Base-by-base conservation (phyloP, 805 yeast genomes). In the Zygoascus biomembranicola region DNA sequence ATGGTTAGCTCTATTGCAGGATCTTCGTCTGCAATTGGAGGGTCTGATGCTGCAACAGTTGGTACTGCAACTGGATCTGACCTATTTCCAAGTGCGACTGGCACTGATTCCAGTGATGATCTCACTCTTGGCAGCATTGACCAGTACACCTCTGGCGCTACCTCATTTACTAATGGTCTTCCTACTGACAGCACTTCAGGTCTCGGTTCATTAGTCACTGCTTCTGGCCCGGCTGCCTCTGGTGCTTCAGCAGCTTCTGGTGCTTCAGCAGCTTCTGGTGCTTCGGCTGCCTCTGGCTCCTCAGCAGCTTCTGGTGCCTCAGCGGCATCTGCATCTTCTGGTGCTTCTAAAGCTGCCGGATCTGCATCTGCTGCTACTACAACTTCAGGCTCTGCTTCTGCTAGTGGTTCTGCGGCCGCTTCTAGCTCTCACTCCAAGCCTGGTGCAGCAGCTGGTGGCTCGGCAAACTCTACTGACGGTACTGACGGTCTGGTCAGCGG, bases 291-390 rank as follows among this genome's bases (percentile, higher is more conserved):
- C 8, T 20, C 45, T 42, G 26, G 14, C 10, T 52, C 51, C 31
- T 32, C 49, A 14, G 56, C 51, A 19, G 52, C 45, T 11, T 14
- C 53, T 32, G 52, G 50, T 44, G 55, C 50, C 26, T 35, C 8
- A 16, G 55, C 43, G 13, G 20, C 13, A 13, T 16, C 47, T 31
- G 57, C 42, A 19, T 50, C 54, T 8, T 46, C 55, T 49, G 18
- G 16, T n/a, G 52, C 52, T 14, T 32, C 53, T 45, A 8, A 5
- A 13, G 16, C 10, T 13, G 5, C 39, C 8, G 48, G 41, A 8
- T 41, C 53, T 45, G 39, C 5, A 13, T 13, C 39, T 13, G 39
- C 39, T 19, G 28, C 49, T 32, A 37, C 53, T 31, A 43, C 49
- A 11, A 16, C 26, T 32, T 37, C 35, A 5, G 50, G 50, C 23